Conservation (phyloP, 768 basidiomycete species). For the Xanthoconium purpureum region DNA sequence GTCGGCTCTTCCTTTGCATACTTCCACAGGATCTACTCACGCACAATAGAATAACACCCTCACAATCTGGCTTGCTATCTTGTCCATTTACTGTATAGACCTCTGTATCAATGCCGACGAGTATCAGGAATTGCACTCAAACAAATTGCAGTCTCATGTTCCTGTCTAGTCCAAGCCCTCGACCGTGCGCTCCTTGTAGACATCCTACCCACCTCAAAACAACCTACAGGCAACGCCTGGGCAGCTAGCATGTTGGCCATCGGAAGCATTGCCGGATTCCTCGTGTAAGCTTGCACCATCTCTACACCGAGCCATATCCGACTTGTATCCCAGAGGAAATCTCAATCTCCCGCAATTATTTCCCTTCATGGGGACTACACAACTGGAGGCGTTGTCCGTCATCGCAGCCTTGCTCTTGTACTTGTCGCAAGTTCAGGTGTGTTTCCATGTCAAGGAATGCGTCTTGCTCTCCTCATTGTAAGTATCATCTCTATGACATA, state of each 20-base stretch:
- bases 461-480: slow-evolving; percentile 51
- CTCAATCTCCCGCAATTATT: slow-evolving; percentile 67
- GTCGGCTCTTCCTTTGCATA: neutral
- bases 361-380: slow-evolving; percentile 74
- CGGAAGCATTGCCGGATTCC: slow-evolving; percentile 85
- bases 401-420: slow-evolving; percentile 69
- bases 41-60: slow-evolving; percentile 52
- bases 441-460: slow-evolving; percentile 65
- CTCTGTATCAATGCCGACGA: slow-evolving; percentile 60
- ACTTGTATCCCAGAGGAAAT: slow-evolving; percentile 55
- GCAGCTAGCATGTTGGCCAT: slow-evolving; percentile 89
- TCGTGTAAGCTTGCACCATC: slow-evolving; percentile 54
- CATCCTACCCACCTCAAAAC: slow-evolving; percentile 65
- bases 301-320: neutral
- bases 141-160: neutral
- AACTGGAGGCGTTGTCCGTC: slow-evolving; percentile 78
- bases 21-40: neutral
- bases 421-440: slow-evolving; percentile 59
- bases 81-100: slow-evolving; percentile 66
- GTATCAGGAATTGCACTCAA: neutral
- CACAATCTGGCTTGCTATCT: slow-evolving; percentile 75
- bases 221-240: slow-evolving; percentile 91
- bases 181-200: slow-evolving; percentile 92
- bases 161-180: slow-evolving; percentile 69
- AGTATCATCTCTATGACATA: neutral